Percentiles rank a stretch among this genome's conserved stretches.
These are phyloP conservation scores for Boechera retrofracta DNA, from an alignment of 345 rosid genomes.

Conservation along the genomic window DNA sequence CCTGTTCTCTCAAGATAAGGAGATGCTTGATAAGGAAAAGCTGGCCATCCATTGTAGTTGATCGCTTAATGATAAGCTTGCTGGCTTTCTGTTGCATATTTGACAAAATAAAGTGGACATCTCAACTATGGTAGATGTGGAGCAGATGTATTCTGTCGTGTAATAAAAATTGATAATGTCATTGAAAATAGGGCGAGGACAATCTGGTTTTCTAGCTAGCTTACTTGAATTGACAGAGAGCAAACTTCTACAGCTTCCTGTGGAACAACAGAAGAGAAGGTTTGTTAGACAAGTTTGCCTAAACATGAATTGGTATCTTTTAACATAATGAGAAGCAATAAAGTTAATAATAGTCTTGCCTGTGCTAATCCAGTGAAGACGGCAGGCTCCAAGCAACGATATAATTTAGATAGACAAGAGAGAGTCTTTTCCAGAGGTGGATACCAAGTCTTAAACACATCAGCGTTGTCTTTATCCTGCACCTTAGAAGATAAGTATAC, in stretches of 20 bases:
- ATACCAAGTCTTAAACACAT: constrained; percentile 85
- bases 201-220: constrained; percentile 42
- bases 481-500: constrained; percentile 31
- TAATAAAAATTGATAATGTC: constrained; percentile 20
- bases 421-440: constrained; percentile 94
- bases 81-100: constrained; percentile 78
- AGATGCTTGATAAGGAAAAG: constrained; percentile 95
- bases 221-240: constrained; percentile 85
- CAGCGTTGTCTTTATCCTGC: constrained; percentile 71
- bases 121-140: constrained; percentile 16
- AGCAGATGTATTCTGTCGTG: constrained; percentile 5
- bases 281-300: constrained; percentile 31
- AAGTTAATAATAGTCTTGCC: constrained; percentile 52
- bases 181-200: constrained; percentile 17
- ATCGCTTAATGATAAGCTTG: constrained; percentile 77
- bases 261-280: constrained; percentile 38
- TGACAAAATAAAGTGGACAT: constrained; percentile 19
- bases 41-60: constrained; percentile 89
- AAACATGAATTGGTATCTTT: constrained; percentile 28
- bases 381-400: constrained; percentile 79
- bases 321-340: constrained; percentile 29
- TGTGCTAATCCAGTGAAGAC: constrained; percentile 98
- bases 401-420: constrained; percentile 89
- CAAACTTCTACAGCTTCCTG: constrained; percentile 99
- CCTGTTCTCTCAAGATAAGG: constrained; percentile 95